These are phyloP conservation scores for Carex sylvatica DNA, from an alignment of 202 grass and related monocot species.

Conservation along the genomic window DNA sequence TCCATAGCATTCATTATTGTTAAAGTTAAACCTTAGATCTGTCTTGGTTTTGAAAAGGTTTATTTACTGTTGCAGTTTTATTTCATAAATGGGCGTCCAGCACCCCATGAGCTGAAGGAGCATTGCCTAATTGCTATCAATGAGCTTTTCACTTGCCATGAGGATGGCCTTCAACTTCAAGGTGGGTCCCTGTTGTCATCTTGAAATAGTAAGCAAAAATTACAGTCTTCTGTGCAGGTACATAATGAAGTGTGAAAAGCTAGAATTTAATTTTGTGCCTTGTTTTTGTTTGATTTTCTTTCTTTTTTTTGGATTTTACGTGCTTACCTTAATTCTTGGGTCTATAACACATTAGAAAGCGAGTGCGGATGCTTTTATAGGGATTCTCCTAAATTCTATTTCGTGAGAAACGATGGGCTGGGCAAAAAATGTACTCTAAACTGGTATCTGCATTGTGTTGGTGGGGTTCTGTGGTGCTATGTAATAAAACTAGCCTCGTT, in stretches of 20 bases:
- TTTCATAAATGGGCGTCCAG: constrained; percentile 75
- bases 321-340: not conserved
- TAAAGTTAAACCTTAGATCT: not conserved
- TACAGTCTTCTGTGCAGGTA: not conserved
- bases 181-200: constrained; percentile 35
- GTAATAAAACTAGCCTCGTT: not conserved
- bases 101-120: constrained; percentile 60
- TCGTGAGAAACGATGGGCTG: too few species aligned
- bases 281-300: constrained; percentile 18
- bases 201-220: not conserved
- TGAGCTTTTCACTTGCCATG: constrained; percentile 70
- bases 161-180: constrained; percentile 78
- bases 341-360: too few species aligned
- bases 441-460: constrained; percentile 19
- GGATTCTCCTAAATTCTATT: too few species aligned
- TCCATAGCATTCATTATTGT: not conserved
- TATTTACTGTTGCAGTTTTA: constrained; percentile 61
- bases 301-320: constrained; percentile 11
- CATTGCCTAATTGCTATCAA: constrained; percentile 62
- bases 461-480: constrained; percentile 16
- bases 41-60: not conserved
- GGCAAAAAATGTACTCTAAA: not conserved
- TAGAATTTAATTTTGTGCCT: not conserved
- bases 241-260: not conserved
- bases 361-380: too few species aligned